These are phyloP conservation scores for Hamamelis virginiana DNA, from an alignment of 164 flowering plant species.

Conservation along the genomic window DNA sequence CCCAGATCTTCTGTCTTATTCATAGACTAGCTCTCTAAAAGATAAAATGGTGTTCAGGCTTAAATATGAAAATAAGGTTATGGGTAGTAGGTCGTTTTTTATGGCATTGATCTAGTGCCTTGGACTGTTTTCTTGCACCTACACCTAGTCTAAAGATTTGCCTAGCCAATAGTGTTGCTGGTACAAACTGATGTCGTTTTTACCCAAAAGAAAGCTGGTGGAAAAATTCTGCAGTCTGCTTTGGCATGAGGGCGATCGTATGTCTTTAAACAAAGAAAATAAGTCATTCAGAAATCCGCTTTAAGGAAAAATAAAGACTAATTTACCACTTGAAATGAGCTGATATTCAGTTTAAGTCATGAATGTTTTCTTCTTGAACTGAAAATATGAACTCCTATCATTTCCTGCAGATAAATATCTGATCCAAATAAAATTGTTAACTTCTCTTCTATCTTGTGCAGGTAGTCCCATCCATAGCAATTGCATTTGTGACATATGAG, in stretches of 20 bases:
- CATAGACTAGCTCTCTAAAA: neutral
- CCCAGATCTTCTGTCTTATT: neutral
- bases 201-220: no score
- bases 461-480: slow-evolving; percentile 55
- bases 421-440: neutral
- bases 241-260: no score
- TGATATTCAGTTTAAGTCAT: neutral
- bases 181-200: no score
- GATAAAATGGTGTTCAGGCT: neutral
- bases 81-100: neutral
- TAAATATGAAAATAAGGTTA: neutral
- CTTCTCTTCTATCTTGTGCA: slow-evolving; percentile 16
- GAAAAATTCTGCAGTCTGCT: no score
- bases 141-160: no score
- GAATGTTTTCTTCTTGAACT: neutral
- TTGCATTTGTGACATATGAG: slow-evolving; percentile 55
- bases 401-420: neutral
- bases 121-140: no score
- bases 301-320: no score
- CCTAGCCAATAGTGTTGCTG: no score
- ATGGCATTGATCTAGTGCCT: neutral
- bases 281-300: no score
- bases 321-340: no score
- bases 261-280: no score
- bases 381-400: no score